Percentiles rank a stretch among this genome's conserved stretches.
Conservation (phyloP, 2,329 filamentous ascomycete genomes). For the Exophiala spinifera region DNA sequence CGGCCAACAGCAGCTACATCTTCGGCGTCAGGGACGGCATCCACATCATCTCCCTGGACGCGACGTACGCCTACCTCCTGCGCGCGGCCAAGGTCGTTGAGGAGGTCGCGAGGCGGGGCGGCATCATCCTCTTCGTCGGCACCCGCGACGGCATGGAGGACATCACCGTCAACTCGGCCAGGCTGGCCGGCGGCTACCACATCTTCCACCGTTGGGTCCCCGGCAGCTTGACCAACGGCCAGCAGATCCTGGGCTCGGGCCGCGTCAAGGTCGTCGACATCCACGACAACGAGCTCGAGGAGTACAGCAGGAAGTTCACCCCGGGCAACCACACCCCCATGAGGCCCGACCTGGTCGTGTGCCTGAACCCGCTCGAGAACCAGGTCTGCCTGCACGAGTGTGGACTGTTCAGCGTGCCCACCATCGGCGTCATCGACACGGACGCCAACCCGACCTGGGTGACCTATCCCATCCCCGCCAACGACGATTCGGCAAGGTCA, state of each 20-base stretch:
- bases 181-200: constrained; percentile 75
- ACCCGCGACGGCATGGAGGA: constrained; percentile 78
- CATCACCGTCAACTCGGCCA: constrained; percentile 75
- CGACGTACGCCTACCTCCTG: constrained; percentile 83
- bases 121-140: constrained; percentile 86
- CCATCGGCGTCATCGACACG: constrained; percentile 92
- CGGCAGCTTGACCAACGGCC: constrained; percentile 86
- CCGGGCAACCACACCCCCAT: constrained; percentile 63
- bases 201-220: constrained; percentile 92
- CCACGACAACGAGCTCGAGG: constrained; percentile 60
- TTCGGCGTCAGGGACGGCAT: constrained; percentile 83
- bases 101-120: constrained; percentile 77
- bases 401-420: constrained; percentile 80
- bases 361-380: constrained; percentile 90
- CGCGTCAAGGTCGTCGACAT: constrained; percentile 73
- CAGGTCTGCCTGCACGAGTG: constrained; percentile 88
- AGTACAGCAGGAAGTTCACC: constrained; percentile 60
- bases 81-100: constrained; percentile 89
- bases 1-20: constrained; percentile 89
- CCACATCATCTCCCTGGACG: constrained; percentile 90
- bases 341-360: constrained; percentile 86
- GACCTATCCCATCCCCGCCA: constrained; percentile 93
- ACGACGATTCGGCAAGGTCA: constrained; percentile 89
- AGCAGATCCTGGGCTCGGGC: constrained; percentile 75
- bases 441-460: constrained; percentile 90